A percentile compares a stretch with the other conserved stretches of the same genome.
phyloP scores from a whole-genome alignment of 306 rosid genomes.

The Inga laurina region DNA sequence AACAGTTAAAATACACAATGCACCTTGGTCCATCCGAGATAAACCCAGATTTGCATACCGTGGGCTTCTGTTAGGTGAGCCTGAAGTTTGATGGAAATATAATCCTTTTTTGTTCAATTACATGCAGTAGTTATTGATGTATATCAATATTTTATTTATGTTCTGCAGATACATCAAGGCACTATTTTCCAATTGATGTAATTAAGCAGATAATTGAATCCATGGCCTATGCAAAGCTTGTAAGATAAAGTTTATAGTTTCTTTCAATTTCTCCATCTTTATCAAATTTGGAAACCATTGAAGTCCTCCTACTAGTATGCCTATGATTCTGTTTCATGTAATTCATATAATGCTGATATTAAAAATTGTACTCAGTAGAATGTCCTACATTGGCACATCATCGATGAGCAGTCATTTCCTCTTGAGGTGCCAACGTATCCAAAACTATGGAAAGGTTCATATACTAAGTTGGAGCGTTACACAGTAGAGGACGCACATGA shows the following conservation, averaged over 20 bases:
- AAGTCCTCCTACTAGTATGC: constrained; percentile 19
- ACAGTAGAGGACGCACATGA: constrained; percentile 91
- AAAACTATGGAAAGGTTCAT: constrained; percentile 88
- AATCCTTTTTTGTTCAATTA: constrained; percentile 17
- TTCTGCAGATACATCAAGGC: constrained; percentile 94
- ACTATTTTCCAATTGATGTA: constrained; percentile 76
- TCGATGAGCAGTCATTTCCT: constrained; percentile 87
- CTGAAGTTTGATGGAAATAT: constrained; percentile 14
- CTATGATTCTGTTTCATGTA: constrained; percentile 27
- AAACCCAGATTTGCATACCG: constrained; percentile 85
- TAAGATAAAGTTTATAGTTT: constrained; percentile 44
- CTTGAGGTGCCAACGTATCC: constrained; percentile 91
- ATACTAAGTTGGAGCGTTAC: constrained; percentile 85
- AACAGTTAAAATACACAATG: constrained; percentile 64
- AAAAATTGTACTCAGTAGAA: constrained; percentile 64
- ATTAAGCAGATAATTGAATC: constrained; percentile 89
- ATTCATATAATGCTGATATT: constrained; percentile 46
- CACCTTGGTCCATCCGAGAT: constrained; percentile 88
- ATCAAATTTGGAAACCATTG: constrained; percentile 27
- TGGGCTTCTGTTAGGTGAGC: constrained; percentile 87
- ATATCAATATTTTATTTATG: constrained; percentile 23
- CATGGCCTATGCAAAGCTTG: constrained; percentile 94
- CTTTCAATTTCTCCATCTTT: constrained; percentile 24
- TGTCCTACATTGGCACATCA: constrained; percentile 97
- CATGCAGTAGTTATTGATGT: constrained; percentile 34